Conservation (phyloP, 495 filamentous ascomycete species). For the Aspergillus carlsbadensis region DNA sequence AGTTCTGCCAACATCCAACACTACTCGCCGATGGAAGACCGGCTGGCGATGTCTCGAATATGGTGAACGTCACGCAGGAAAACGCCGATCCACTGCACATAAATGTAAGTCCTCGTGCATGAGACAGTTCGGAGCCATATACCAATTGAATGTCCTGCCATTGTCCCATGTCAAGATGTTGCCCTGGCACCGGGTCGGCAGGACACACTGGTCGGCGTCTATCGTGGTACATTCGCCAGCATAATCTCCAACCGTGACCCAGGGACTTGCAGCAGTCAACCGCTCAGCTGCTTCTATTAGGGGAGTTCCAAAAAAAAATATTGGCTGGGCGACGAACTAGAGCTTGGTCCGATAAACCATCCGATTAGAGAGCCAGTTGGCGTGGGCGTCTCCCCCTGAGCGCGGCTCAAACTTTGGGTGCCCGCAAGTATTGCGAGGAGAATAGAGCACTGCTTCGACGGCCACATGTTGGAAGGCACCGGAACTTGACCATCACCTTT, state of each 20-base stretch:
- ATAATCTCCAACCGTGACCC: background rate
- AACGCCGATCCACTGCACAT: background rate
- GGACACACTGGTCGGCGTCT: background rate
- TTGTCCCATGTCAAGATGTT: background rate
- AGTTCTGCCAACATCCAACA: background rate
- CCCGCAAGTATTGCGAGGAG: too few relatives aligned
- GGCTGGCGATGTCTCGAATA: background rate
- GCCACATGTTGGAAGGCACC: too few relatives aligned
- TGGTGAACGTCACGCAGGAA: conserved; percentile 1
- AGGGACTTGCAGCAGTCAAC: background rate
- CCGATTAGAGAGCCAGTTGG: too few relatives aligned
- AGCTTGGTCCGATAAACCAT: too few relatives aligned
- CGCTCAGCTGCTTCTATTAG: conserved; percentile 1
- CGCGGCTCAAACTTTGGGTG: too few relatives aligned
- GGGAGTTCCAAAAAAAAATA: background rate
- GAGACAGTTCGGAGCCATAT: too few relatives aligned
- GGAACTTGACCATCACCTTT: too few relatives aligned
- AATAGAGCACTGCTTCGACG: too few relatives aligned
- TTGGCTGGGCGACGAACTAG: too few relatives aligned
- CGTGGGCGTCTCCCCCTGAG: too few relatives aligned
- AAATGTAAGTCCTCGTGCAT: too few relatives aligned
- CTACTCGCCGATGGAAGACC: background rate
- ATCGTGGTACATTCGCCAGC: background rate
- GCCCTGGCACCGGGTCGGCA: background rate
- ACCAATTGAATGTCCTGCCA: background rate